These are phyloP conservation scores for Chlamydomonas applanata DNA, from an alignment of 139 green algal species.

Conservation along the genomic window DNA sequence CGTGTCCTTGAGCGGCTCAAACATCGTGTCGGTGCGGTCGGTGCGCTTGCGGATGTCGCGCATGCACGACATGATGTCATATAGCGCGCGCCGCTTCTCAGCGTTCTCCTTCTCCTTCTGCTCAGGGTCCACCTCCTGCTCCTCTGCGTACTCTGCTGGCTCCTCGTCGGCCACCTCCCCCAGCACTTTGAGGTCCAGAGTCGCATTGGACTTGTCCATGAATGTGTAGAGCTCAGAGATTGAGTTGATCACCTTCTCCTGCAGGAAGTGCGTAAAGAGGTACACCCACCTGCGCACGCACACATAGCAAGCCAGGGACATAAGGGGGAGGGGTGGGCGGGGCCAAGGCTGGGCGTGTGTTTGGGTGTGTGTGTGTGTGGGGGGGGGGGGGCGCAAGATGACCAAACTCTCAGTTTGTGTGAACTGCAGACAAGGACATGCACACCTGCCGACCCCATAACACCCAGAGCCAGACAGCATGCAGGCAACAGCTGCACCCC, in stretches of 20 bases:
- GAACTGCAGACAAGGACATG: no score
- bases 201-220: slow-evolving; percentile 68
- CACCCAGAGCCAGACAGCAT: no score
- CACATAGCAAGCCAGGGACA: no score
- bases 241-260: slow-evolving; percentile 60
- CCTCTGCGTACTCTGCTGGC: background rate
- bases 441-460: no score
- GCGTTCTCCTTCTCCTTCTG: slow-evolving; percentile 38
- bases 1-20: slow-evolving; percentile 80
- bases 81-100: slow-evolving; percentile 61
- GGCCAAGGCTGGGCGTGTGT: background rate
- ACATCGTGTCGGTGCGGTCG: slow-evolving; percentile 79
- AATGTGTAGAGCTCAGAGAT: slow-evolving; percentile 81
- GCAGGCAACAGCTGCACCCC: no score
- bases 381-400: background rate
- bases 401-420: background rate
- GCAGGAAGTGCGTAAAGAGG: slow-evolving; percentile 83
- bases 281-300: slow-evolving; percentile 76
- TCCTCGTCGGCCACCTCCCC: slow-evolving; percentile 41
- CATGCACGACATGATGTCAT: slow-evolving; percentile 84
- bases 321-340: slow-evolving; percentile 43
- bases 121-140: slow-evolving; percentile 3
- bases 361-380: no score
- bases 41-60: slow-evolving; percentile 78
- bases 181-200: slow-evolving; percentile 58